phyloP scores from a whole-genome alignment of 1,139 yeast species.

The Nadsonia starkeyi-henricii region DNA sequence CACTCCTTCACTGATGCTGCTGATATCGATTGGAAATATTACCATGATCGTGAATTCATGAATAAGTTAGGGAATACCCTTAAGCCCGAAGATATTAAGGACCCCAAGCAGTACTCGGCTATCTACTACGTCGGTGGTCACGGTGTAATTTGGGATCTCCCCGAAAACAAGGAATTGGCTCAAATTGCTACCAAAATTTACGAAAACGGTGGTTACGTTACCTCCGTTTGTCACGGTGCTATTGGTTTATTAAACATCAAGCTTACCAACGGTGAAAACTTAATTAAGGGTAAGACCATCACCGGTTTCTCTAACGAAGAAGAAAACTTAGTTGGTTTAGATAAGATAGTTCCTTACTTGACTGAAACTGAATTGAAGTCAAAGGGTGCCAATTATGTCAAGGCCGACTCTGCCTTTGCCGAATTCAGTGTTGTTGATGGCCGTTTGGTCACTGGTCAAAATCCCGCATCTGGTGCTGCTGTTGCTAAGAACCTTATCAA shows the following conservation, averaged over 20 bases:
- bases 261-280: conserved; percentile 29
- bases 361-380: conserved; percentile 26
- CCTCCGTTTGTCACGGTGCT: conserved; percentile 61
- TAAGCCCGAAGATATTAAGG: conserved; percentile 15
- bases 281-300: conserved; percentile 38
- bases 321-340: conserved; percentile 31
- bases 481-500: conserved; percentile 29
- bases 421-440: conserved; percentile 39
- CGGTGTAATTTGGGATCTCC: conserved; percentile 45
- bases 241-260: conserved; percentile 35
- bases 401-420: conserved; percentile 35
- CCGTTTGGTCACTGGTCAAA: conserved; percentile 44
- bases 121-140: conserved; percentile 57
- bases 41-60: not conserved
- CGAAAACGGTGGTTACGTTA: conserved; percentile 37
- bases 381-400: conserved; percentile 31
- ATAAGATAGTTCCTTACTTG: conserved; percentile 20
- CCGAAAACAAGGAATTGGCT: conserved; percentile 36
- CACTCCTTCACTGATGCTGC: conserved; percentile 16
- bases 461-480: conserved; percentile 45
- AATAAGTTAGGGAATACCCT: conserved; percentile 6
- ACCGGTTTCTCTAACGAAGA: conserved; percentile 52
- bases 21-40: conserved; percentile 9
- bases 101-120: conserved; percentile 36
- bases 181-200: conserved; percentile 33